Evolutionary conservation across 2,329 filamentous ascomycete genomes (phyloP).

Genomic region (Tolypocladium tundrense): DNA sequence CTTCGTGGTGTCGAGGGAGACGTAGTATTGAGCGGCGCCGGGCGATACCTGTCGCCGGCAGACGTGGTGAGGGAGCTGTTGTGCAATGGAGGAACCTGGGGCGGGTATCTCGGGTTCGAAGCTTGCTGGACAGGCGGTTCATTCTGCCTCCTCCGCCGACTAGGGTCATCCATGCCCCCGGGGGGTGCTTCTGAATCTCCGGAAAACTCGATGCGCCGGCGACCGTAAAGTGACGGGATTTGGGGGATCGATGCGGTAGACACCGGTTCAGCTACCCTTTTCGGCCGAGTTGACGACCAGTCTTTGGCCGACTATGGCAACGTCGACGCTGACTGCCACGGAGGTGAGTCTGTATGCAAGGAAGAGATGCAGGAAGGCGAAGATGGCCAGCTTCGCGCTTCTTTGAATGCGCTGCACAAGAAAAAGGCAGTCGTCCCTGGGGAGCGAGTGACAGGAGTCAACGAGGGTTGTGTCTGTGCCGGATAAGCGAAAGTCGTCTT

Average conservation of each 20-base stretch:
- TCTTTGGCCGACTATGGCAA: neutral
- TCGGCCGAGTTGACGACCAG: neutral
- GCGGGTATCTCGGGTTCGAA: constrained; percentile 42
- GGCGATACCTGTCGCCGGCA: constrained; percentile 34
- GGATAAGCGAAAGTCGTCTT: neutral
- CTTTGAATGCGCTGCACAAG: neutral
- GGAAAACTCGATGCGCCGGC: constrained; percentile 38
- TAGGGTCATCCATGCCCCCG: constrained; percentile 69
- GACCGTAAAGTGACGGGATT: neutral
- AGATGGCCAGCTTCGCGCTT: neutral
- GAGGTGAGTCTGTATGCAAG: neutral
- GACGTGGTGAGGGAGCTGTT: constrained; percentile 22
- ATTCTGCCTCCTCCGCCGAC: constrained; percentile 64
- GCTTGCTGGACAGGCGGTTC: constrained; percentile 56
- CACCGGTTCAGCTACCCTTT: neutral
- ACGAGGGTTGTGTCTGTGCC: neutral
- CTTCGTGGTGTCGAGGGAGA: constrained; percentile 36
- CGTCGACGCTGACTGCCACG: neutral
- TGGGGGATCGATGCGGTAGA: neutral
- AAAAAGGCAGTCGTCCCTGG: neutral
- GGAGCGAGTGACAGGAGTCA: neutral
- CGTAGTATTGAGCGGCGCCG: constrained; percentile 34
- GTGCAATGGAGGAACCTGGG: constrained; percentile 39
- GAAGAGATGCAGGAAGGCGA: neutral
- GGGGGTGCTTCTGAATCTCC: constrained; percentile 32